Evolutionary conservation across 139 green algal species (phyloP), one percentile per base, ranked within the genome.

Genomic region (Ettlia oleoabundans): DNA sequence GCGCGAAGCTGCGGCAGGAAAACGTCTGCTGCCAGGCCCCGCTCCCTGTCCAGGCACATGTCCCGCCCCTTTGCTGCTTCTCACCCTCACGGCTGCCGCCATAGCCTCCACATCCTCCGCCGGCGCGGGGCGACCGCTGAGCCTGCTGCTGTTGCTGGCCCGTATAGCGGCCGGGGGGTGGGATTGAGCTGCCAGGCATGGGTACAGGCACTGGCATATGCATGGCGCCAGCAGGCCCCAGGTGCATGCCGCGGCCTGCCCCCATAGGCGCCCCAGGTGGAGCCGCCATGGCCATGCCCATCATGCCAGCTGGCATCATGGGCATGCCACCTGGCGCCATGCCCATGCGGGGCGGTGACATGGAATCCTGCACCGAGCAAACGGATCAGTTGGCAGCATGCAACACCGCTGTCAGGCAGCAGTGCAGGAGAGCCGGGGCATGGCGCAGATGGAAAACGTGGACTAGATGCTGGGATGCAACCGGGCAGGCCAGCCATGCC

Each of bases 261-360:
- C 5, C 30, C 33, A 41, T 26, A 1, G 4, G 63, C 30, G 7
- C 63, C 37, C 65, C 33, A 42, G 69, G 41, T 10, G 69, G 41
- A 13, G 42, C 69, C 73, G 68, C 63, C 73, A 80, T 80, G 24
- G 33, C 35, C 73, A 80, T 55, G 35, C 53, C 73, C 55, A 58
- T 58, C 47, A 58, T 58, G 10, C 13, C 47, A 58, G 47, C 47
- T 58, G 47, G 47, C 47, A 58, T 78, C 72, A 78, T 78, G 19
- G 47, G 47, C 43, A 78, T 51, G 33, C 51, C 72, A 4, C 41
- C 21, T 0, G 6, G 13, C 33, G 41, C 53, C 72, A 78, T 78
- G 32, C 32, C 51, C 51, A 80, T 80, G 51, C 35, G 73, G 24
- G 47, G 22, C 13, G 73, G 75, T 3, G 58, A 81, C 75, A 71